Percentiles rank a stretch among this genome's conserved stretches.
Conservation (phyloP, 495 filamentous ascomycete species). For the Terfezia claveryi region DNA sequence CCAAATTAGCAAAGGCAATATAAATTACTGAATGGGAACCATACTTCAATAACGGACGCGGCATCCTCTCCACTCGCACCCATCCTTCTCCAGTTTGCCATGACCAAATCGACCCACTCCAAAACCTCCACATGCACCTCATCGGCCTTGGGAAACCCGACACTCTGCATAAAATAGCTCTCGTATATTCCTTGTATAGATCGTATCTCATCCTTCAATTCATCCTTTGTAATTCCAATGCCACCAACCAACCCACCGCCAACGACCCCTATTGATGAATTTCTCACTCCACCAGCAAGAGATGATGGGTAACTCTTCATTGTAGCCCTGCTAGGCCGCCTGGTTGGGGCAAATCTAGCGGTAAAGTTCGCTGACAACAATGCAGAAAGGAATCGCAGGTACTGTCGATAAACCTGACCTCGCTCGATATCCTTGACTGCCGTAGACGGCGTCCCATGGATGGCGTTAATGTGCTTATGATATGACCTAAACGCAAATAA, state of each 20-base stretch:
- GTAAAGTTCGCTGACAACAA: neutral
- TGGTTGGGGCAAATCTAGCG: neutral
- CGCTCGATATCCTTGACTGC: slow-evolving; percentile 7
- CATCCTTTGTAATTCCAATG: neutral
- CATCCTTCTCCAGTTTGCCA: slow-evolving; percentile 63
- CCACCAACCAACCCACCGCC: neutral
- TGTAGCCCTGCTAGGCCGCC: neutral
- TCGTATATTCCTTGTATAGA: slow-evolving; percentile 12
- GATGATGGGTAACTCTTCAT: neutral
- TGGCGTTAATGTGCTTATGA: slow-evolving; percentile 8
- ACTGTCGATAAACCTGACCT: slow-evolving; percentile 13
- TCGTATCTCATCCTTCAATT: slow-evolving; percentile 10
- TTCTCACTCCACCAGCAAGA: neutral
- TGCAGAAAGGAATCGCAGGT: slow-evolving; percentile 12
- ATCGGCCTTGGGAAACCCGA: slow-evolving; percentile 62
- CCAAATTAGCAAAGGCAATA: slow-evolving; percentile 3
- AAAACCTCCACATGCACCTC: slow-evolving; percentile 54
- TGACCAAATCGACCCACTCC: slow-evolving; percentile 54
- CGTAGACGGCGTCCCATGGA: neutral
- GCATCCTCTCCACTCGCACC: slow-evolving; percentile 49
- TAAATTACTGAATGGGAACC: neutral
- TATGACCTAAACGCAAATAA: slow-evolving; percentile 11
- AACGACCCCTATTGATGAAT: neutral
- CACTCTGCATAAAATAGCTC: slow-evolving; percentile 6
- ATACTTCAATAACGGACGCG: slow-evolving; percentile 3